Conservation (phyloP, 1,284 basidiomycete species). For the Cutaneotrichosporon mucoides region DNA sequence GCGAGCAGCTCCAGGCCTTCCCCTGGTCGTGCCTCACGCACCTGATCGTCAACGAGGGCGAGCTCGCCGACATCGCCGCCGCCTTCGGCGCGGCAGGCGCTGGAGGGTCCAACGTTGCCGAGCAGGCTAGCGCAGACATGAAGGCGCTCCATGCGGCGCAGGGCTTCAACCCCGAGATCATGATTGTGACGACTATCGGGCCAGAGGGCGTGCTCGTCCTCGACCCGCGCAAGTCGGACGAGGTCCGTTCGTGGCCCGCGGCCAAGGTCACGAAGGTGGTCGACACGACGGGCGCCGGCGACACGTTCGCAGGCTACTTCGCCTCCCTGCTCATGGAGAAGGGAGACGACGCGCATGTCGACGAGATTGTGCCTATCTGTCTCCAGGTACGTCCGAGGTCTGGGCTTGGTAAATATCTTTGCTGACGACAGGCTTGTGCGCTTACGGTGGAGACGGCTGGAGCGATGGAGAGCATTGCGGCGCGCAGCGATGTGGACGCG, state of each 20-base stretch:
- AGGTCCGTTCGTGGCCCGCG: constrained; percentile 7
- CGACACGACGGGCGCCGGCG: constrained; percentile 51
- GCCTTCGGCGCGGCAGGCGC: constrained; percentile 17
- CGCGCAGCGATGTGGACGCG: constrained; percentile 14
- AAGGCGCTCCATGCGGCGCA: constrained; percentile 1
- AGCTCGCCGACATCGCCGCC: constrained; percentile 36
- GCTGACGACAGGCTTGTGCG: constrained; percentile 16
- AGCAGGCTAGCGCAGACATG: constrained; percentile 6
- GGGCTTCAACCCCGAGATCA: constrained; percentile 7
- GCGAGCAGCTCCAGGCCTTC: constrained; percentile 48
- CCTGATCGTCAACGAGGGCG: constrained; percentile 57
- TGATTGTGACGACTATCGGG: constrained; percentile 14
- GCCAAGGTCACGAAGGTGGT: constrained; percentile 11
- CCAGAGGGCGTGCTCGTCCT: constrained; percentile 13
- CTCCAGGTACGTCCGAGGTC: constrained; percentile 4
- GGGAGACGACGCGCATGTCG: constrained; percentile 12
- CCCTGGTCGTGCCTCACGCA: constrained; percentile 52
- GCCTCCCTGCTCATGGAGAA: constrained; percentile 43
- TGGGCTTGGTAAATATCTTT: too few relatives aligned
- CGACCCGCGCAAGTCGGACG: background rate
- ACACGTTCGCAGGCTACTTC: constrained; percentile 50
- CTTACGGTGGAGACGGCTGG: constrained; percentile 18
- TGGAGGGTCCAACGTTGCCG: constrained; percentile 2
- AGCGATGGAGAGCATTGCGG: constrained; percentile 22
- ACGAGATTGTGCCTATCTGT: constrained; percentile 14